A percentile compares a stretch with the other conserved stretches of the same genome.
Conservation (phyloP, 1,139 yeast species). For the Casaregolazyma suthepensis region DNA sequence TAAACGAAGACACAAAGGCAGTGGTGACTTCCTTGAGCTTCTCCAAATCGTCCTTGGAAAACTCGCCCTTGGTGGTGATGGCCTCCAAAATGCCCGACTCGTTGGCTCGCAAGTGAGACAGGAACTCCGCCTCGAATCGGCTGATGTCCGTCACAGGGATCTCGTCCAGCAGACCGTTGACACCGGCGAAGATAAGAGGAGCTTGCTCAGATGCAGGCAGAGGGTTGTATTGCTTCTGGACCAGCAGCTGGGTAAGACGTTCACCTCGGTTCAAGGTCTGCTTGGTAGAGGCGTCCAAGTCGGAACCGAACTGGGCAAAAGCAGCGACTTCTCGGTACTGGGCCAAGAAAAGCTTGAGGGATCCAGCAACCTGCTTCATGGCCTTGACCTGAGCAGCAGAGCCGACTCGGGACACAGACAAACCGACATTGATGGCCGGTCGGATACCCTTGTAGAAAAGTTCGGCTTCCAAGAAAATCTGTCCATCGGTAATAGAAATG, state of each 20-base stretch:
- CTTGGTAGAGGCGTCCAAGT: conserved; percentile 99
- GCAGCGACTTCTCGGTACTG: conserved; percentile 99
- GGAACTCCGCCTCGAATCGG: conserved; percentile 90
- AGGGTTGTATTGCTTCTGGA: conserved; percentile 97
- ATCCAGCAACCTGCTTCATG: conserved; percentile 99
- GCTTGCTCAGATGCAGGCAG: conserved; percentile 98
- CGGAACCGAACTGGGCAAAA: conserved; percentile 99
- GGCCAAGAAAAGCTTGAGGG: conserved; percentile 99
- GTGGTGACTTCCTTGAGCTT: conserved; percentile 88
- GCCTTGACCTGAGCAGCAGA: conserved; percentile 99
- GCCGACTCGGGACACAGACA: conserved; percentile 99
- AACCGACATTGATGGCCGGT: conserved; percentile 99
- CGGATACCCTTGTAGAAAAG: conserved; percentile 99
- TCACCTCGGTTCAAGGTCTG: conserved; percentile 99
- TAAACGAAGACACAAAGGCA: conserved; percentile 83
- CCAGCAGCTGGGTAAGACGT: conserved; percentile 98
- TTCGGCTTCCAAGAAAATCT: conserved; percentile 98
- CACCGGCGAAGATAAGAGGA: conserved; percentile 95
- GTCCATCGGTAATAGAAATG: conserved; percentile 96
- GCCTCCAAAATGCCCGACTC: conserved; percentile 77
- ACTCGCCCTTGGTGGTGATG: conserved; percentile 85
- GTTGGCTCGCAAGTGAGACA: conserved; percentile 79
- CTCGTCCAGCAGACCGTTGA: conserved; percentile 95
- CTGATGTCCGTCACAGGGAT: conserved; percentile 81
- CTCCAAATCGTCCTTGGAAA: conserved; percentile 79